A percentile compares a stretch with the other conserved stretches of the same genome.
These are phyloP conservation scores for Rhynchospora breviuscula DNA, from an alignment of 176 grass and related monocot genomes.

Conservation along the genomic window DNA sequence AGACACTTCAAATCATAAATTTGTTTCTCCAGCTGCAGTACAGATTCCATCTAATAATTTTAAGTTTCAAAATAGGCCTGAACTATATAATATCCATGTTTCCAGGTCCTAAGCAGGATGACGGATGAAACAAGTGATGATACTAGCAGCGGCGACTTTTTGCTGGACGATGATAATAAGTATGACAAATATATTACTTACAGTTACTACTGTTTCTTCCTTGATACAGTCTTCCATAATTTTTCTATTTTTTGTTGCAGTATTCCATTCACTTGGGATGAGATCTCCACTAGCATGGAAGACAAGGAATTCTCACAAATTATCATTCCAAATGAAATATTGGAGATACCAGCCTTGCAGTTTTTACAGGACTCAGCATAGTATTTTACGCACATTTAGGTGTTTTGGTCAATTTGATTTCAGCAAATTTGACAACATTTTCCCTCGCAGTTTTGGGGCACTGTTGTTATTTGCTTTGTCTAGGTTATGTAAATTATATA, in stretches of 20 bases:
- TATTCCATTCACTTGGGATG: conserved; percentile 60
- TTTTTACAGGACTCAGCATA: conserved; percentile 49
- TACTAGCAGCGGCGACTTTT: conserved; percentile 27
- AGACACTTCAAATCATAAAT: conserved; percentile 13
- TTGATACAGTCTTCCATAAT: neutral
- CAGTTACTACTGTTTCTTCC: neutral
- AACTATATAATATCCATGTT: conserved; percentile 16
- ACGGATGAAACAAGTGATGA: conserved; percentile 29
- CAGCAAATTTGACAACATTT: neutral
- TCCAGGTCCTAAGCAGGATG: conserved; percentile 56
- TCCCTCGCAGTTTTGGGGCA: neutral
- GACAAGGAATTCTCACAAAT: conserved; percentile 70
- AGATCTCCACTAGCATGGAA: conserved; percentile 61
- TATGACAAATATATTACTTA: conserved; percentile 1
- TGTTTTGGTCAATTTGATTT: conserved; percentile 1
- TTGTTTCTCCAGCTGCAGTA: neutral
- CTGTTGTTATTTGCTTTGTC: neutral
- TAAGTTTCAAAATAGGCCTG: neutral
- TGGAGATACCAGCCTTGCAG: conserved; percentile 49
- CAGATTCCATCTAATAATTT: neutral
- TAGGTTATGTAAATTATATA: conserved; percentile 30
- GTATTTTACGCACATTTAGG: conserved; percentile 3
- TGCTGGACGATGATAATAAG: conserved; percentile 44
- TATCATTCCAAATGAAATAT: conserved; percentile 53
- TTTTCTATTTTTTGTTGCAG: conserved; percentile 32